These are phyloP conservation scores for Tillandsia fasciculata DNA, from an alignment of 176 grass and related monocot species.

Conservation along the genomic window DNA sequence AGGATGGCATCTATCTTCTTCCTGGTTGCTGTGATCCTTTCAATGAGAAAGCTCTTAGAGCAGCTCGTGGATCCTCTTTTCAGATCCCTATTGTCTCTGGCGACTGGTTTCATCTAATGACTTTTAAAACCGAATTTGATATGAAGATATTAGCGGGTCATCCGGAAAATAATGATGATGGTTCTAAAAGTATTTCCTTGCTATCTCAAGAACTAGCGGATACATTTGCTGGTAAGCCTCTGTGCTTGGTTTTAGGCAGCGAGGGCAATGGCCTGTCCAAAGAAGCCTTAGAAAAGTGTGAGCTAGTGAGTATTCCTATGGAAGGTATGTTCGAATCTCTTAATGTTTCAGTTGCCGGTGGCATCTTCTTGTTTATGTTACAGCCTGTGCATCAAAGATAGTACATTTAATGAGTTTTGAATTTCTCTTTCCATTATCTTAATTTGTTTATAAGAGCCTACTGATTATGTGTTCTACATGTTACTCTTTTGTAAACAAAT, in stretches of 20 bases:
- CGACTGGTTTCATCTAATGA: conserved; percentile 42
- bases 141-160: conserved; percentile 79
- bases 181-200: conserved; percentile 11
- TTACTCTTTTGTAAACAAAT: too few relatives aligned
- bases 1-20: conserved; percentile 90
- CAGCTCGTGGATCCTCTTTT: conserved; percentile 78
- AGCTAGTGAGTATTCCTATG: conserved; percentile 91
- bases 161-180: conserved; percentile 40
- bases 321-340: conserved; percentile 85
- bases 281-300: conserved; percentile 39
- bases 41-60: conserved; percentile 86
- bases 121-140: conserved; percentile 25
- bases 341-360: conserved; percentile 95
- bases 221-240: conserved; percentile 38
- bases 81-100: conserved; percentile 70
- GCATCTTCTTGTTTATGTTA: conserved; percentile 91
- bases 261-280: conserved; percentile 76
- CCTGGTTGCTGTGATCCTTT: conserved; percentile 88
- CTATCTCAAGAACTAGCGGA: conserved; percentile 56
- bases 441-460: background rate
- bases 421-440: conserved; percentile 13
- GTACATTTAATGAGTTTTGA: conserved; percentile 12
- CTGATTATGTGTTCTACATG: too few relatives aligned
- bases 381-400: conserved; percentile 31
- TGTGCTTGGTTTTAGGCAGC: conserved; percentile 89